Percentiles rank a stretch among this genome's conserved stretches.
Conservation (phyloP, 495 filamentous ascomycete species). For the Penicillium alfredii region DNA sequence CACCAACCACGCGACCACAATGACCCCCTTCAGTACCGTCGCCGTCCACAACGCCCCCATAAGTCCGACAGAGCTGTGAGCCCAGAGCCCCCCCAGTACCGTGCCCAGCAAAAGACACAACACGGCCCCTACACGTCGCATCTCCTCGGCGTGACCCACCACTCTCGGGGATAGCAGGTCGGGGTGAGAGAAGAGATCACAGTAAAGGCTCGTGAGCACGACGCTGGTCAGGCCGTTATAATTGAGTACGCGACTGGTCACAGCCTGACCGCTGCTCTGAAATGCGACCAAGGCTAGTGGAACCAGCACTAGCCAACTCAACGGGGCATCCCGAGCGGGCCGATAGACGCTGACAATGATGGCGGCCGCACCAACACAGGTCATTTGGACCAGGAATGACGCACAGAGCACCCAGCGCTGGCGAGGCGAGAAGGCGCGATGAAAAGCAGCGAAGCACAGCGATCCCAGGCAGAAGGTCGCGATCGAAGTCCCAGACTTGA, state of each 20-base stretch:
- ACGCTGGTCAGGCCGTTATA: constrained; percentile 60
- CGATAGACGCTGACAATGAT: constrained; percentile 47
- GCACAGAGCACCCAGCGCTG: constrained; percentile 56
- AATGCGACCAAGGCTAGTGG: constrained; percentile 62
- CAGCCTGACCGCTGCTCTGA: constrained; percentile 64
- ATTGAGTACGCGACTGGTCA: constrained; percentile 59
- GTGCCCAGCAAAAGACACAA: constrained; percentile 54
- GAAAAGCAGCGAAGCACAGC: constrained; percentile 56
- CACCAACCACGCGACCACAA: constrained; percentile 49
- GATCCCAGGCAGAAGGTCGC: constrained; percentile 62
- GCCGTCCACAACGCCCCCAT: constrained; percentile 61
- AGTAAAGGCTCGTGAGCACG: constrained; percentile 66
- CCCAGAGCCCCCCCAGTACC: constrained; percentile 52
- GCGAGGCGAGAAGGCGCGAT: constrained; percentile 49
- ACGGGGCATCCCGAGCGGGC: constrained; percentile 31
- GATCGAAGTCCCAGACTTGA: constrained; percentile 60
- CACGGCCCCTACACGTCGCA: constrained; percentile 52
- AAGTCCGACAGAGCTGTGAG: constrained; percentile 50
- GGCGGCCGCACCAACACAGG: constrained; percentile 51
- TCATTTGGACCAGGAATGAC: constrained; percentile 52
- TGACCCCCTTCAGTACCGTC: constrained; percentile 45
- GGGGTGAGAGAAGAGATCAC: constrained; percentile 61
- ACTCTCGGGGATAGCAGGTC: constrained; percentile 40
- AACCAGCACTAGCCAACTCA: constrained; percentile 52
- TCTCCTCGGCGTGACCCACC: constrained; percentile 49